Base-by-base conservation (phyloP, 2,329 filamentous ascomycete genomes). In the Pyrenophora teres region DNA sequence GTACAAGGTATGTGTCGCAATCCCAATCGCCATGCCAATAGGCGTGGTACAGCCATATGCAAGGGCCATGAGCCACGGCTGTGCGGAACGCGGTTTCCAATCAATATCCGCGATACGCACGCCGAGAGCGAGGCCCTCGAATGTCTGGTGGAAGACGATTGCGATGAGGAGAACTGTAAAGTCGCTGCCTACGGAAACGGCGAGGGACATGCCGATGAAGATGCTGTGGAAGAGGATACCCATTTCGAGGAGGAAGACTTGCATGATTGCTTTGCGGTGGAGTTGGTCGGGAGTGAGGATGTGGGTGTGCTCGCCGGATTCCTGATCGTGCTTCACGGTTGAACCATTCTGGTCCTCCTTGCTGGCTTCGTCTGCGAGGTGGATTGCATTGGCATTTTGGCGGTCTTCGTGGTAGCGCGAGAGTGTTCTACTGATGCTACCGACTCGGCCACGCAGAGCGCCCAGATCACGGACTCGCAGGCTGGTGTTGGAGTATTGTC, bases 121-220 rank as follows among this genome's bases (percentile, higher is more conserved):
- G 6, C 91, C 91, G 4, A 96, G 83, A 0, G 91, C 91, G 12
- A 96, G 85, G 2, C 91, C 91, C 76, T 96, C 91, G 59, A 96
- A 96, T 1, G 89, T 91, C 76, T 96, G 83, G 55, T 86, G 83
- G 68, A 86, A 86, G 31, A 84, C 79, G 2, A 87, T 75, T 18
- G 85, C 83, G 1, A 82, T 80, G 62, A 84, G 84, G 1, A 86
- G 72, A 0, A 82, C 81, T 4, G 71, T 68, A 64, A 86, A 85
- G 50, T 85, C 82, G 1, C 76, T 71, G 2, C 68, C 68, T 15
- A 82, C 81, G 0, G 79, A 76, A 1, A 84, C 81, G 10, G 80
- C 82, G 2, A 86, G 76, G 43, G 83, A 85, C 42, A 86, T 76
- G 6, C 84, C 84, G 54, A 86, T 85, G 67, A 87, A 83, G 44